Evolutionary conservation across 345 rosid species (phyloP), one percentile per base, ranked within the genome.

Genomic region (Trapa incisa): DNA sequence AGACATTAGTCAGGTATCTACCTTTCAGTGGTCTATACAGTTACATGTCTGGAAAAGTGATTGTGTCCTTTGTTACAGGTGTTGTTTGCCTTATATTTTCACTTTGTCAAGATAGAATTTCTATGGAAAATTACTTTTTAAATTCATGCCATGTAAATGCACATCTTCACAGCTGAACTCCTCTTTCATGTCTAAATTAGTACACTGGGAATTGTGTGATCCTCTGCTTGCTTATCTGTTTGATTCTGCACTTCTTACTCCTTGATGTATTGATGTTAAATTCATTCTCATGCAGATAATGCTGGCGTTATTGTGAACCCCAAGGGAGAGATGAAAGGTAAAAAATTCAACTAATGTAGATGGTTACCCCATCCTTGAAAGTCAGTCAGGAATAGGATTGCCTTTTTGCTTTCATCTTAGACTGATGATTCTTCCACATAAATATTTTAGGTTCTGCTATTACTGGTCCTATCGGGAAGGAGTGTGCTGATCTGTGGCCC

Each of bases 271-370:
- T 64, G 17, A 64, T 39, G 67, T 3, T 12, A 50, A 16, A 3
- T 16, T 71, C 16, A 32, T 6, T 43, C 8, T 0, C 1, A 66
- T 85, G 75, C 75, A 87, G 94, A 88, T 68, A 88, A 88, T 72
- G 94, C 91, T 67, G 89, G 91, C 47, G 91, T 86, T 52, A 86
- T 86, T 71, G 89, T 88, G 62, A 88, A 88, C 73, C 95, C 95
- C 1, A 88, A 88, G 71, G 95, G 95, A 65, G 95, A 88, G 78
- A 88, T 88, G 94, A 88, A 88, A 82, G 94, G 94, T 87, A 62
- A 16, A 22, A 22, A 22, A 22, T 22, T 22, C 29, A 22, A 22
- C 29, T 22, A 22, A 22, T 22, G 29, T 22, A 22, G 29, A 22
- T 22, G 29, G 29, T 22, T 22, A 22, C 0, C 29, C 29, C 29